phyloP scores from a whole-genome alignment of 78 protist species.

The Speleostelium caveatum region DNA sequence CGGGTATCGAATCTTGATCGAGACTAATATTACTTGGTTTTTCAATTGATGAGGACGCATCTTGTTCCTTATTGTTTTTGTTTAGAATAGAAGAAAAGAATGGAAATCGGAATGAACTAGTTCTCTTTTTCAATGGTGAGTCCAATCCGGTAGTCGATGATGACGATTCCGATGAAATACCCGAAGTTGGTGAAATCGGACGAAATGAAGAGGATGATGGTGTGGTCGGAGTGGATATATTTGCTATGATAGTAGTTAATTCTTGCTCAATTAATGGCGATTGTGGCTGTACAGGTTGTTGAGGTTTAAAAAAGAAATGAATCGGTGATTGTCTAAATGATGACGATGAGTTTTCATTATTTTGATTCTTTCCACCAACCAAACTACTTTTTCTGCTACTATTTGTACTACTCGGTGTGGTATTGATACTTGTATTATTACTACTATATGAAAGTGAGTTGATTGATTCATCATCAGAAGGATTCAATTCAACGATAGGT shows the following conservation, averaged over 20 bases:
- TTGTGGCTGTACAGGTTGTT: not conserved
- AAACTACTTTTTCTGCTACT: not conserved
- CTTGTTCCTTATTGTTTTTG: not conserved
- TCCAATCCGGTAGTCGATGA: not conserved
- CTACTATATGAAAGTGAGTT: too few relatives aligned
- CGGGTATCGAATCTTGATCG: too few relatives aligned
- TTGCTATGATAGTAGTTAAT: not conserved
- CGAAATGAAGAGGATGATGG: conserved; percentile 17
- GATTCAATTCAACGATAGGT: not conserved
- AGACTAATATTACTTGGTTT: not conserved
- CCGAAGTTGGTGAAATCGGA: conserved; percentile 50
- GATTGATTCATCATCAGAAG: not conserved
- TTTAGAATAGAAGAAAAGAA: conserved; percentile 53
- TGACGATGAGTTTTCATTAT: not conserved
- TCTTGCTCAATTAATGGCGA: not conserved
- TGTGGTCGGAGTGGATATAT: not conserved
- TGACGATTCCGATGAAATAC: not conserved
- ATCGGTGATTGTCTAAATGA: conserved; percentile 1
- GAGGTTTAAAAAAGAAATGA: not conserved
- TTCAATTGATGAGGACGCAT: not conserved
- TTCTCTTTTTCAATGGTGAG: conserved; percentile 25
- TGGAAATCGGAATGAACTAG: conserved; percentile 22
- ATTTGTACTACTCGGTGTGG: not conserved
- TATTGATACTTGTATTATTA: too few relatives aligned
- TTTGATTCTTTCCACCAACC: not conserved